A percentile compares a stretch with the other conserved stretches of the same genome.
Conservation (phyloP, 2,329 filamentous ascomycete species). For the Triangularia verruculosa region DNA sequence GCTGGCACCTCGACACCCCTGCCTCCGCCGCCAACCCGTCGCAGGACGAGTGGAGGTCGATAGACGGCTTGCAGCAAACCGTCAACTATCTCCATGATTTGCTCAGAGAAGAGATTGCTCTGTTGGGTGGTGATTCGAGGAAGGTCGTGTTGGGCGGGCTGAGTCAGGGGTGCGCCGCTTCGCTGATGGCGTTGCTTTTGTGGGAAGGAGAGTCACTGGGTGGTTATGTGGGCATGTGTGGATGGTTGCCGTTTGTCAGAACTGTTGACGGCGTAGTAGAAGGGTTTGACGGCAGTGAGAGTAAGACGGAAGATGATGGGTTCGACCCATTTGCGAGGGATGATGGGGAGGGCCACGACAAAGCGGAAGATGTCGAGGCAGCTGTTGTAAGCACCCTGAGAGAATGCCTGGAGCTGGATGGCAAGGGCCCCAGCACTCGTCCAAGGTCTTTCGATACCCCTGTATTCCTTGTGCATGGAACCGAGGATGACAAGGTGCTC, state of each 20-base stretch:
- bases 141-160: constrained; percentile 49
- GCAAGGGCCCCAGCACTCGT: background rate
- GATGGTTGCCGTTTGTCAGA: constrained; percentile 43
- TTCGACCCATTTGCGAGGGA: constrained; percentile 24
- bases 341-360: constrained; percentile 12
- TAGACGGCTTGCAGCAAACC: constrained; percentile 43
- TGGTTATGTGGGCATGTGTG: constrained; percentile 43
- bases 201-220: constrained; percentile 42
- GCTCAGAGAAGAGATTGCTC: constrained; percentile 36
- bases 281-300: background rate
- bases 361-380: background rate
- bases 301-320: constrained; percentile 15
- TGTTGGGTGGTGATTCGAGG: constrained; percentile 33
- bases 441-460: constrained; percentile 33
- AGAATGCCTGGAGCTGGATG: constrained; percentile 25
- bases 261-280: constrained; percentile 27
- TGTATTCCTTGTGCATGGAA: constrained; percentile 46
- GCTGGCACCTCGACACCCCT: constrained; percentile 12
- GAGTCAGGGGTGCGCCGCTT: constrained; percentile 53
- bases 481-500: constrained; percentile 41
- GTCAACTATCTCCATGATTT: constrained; percentile 39
- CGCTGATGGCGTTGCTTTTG: constrained; percentile 41
- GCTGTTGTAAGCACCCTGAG: constrained; percentile 21
- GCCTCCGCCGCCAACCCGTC: background rate
- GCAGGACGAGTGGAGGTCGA: constrained; percentile 33